Base-by-base conservation (phyloP, 2,329 filamentous ascomycete species). In the Colletotrichum endophyticum region DNA sequence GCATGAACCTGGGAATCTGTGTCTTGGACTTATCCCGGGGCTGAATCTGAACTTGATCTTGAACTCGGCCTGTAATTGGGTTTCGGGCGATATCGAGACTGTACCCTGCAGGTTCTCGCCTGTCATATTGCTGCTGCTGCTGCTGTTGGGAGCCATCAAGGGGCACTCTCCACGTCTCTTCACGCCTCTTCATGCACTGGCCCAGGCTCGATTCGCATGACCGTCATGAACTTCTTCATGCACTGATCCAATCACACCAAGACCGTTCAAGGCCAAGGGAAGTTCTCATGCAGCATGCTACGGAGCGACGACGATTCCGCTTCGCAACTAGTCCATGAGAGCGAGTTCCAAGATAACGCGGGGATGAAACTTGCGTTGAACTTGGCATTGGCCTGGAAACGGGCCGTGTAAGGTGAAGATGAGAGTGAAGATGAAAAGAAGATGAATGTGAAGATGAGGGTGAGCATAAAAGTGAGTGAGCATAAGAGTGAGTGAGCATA, bases 291-390 rank as follows among this genome's bases (percentile, higher is more conserved):
- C 34, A 27, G 25, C 25, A 27, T 15, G 32, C 13, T 0, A 49
- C 8, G 19, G 39, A 0, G 1, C 39, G 39, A 44, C n/a, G 39
- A 39, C 16, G 4, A n/a, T 44, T 8, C 19, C 5, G 5, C 5
- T 6, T 6, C 9, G 5, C 39, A n/a, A 0, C 19, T n/a, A 9
- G 0, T 44, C 8, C 15, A 36, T 19, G 8, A 5, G 8, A 39
- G 36, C 36, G 36, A 39, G 36, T 19, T 39, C 8, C 16, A 0
- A 39, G 8, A 39, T 8, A 16, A 39, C 1, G 8, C 6, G 1
- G 16, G 16, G 0, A 1, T 19, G 1, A n/a, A 44, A 44, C 16
- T n/a, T 44, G 16, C 5, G 1, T n/a, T 44, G 8, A 19, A 19
- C 39, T n/a, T 44, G 39, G 19, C 4, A 5, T 49, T 49, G 39